Evolutionary conservation across 176 grass and related monocot species (phyloP), one percentile per base, ranked within the genome.

Genomic region (Panicum miliaceum): DNA sequence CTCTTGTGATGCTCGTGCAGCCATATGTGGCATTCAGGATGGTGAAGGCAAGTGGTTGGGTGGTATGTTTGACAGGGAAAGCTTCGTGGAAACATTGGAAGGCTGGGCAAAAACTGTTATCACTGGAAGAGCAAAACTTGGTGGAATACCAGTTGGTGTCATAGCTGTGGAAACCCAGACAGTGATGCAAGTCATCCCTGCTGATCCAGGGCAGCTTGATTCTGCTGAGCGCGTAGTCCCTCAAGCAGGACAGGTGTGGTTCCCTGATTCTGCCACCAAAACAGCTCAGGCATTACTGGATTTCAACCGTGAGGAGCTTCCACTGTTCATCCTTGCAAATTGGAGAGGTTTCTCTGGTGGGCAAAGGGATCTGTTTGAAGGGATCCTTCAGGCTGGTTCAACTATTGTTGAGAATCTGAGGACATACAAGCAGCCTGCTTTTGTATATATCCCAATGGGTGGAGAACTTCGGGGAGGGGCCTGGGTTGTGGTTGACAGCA

Each of bases 401-500:
- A 95, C 80, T 5, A 98, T 98, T 83, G 96, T 98, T 26, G 96
- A 98, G 85, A 98, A 98, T 71, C 79, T 98, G 75, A 89, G 96
- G 79, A 98, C 96, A 34, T 98, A 98, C 59, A 85, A 92, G 53
- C 96, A 98, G 63, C 96, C 96, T 16, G 93, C 90, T 40, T 98
- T 98, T 87, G 96, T 98, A 53, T 98, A 98, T 80, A 95, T 98
- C 63, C 96, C 96, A 43, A 94, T 92, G 93, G 81, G 83, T 51
- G 96, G 96, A 81, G 96, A 98, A 80, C 88, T 98, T 27, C 89
- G 96, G 8, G 96, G 96, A 59, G 96, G 96, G 13, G 96, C 96
- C 68, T 98, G 96, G 96, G 96, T 98, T 83, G 96, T 98, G 82
- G 93, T 98, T 34, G 96, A 98, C 88, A 98, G 96, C 87, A 98